Percentiles rank a stretch among this genome's conserved stretches.
Evolutionary conservation across 192 early-diverging fungal genomes (phyloP).

Genomic region (Backusella macrospora): DNA sequence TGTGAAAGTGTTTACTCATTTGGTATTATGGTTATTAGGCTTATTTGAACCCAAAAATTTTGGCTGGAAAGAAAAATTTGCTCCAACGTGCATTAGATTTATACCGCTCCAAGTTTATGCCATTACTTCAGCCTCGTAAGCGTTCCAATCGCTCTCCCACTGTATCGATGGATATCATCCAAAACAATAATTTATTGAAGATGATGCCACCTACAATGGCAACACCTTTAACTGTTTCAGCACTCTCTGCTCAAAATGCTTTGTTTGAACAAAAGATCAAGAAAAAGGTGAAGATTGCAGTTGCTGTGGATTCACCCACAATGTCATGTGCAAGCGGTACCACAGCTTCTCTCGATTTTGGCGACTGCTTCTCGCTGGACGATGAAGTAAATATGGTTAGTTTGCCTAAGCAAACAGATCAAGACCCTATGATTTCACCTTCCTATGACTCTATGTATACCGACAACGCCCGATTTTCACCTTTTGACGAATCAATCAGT

Average conservation of each 20-base stretch:
- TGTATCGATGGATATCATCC: background rate
- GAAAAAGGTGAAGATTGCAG: constrained; percentile 2
- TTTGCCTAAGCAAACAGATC: background rate
- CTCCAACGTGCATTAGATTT: constrained; percentile 40
- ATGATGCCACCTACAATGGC: constrained; percentile 14
- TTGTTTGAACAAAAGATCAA: constrained; percentile 16
- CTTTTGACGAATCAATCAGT: constrained; percentile 27
- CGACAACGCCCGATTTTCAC: constrained; percentile 4
- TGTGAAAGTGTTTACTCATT: background rate
- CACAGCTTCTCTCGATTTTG: constrained; percentile 37
- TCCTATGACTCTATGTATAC: constrained; percentile 13
- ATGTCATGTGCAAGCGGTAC: constrained; percentile 27
- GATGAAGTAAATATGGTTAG: constrained; percentile 20
- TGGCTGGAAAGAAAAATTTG: constrained; percentile 41
- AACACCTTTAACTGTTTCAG: constrained; percentile 27
- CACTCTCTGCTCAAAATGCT: constrained; percentile 32
- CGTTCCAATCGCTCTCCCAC: constrained; percentile 8
- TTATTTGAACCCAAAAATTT: constrained; percentile 39
- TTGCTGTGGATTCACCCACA: constrained; percentile 14
- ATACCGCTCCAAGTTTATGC: constrained; percentile 41
- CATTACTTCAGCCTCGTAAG: constrained; percentile 34
- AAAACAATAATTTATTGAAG: constrained; percentile 7
- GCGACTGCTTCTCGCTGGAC: constrained; percentile 37
- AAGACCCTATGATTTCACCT: constrained; percentile 21
- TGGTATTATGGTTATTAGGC: constrained; percentile 19